Evolutionary conservation across 495 filamentous ascomycete genomes (phyloP), one percentile per base, ranked within the genome.

Genomic region (Xylaria longipes): DNA sequence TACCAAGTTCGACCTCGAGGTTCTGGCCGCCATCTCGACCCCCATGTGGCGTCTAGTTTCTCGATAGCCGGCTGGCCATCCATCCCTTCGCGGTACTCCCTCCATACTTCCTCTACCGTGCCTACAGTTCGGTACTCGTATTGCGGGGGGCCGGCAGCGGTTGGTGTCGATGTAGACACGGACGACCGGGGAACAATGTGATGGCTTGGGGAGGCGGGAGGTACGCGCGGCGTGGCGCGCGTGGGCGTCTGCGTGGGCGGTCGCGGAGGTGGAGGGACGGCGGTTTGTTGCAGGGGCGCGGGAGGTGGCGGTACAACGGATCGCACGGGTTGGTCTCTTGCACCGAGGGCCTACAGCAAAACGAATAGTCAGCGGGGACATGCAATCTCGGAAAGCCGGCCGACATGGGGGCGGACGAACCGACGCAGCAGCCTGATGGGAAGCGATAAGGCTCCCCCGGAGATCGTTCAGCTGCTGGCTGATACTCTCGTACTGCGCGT

Each of bases 1-100:
- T 80, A 80, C 78, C 78, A 80, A 27, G 78, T 80, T 57, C 78
- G 76, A 57, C 78, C 77, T 12, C 76, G 77, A 15, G 78, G 77
- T 60, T 80, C 78, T 20, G 77, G 77, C 29, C 78, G 77, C 78
- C 78, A 80, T 37, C 77, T 73, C 54, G 78, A 77, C 14, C 77
- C 77, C 75, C 75, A 80, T n/a, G 71, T 71, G 33, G 77, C 75
- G 27, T 80, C 78, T 15, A 80, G 29, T 17, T 74, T 73, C 69
- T 80, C 78, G 41, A 80, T 77, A 6, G 78, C 77, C 63, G 75
- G 77, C 54, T 80, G 78, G 5, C 77, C 78, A 54, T 77, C 77
- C 71, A 75, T 74, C 9, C 78, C 78, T 52, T 80, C 75, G 14
- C 78, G 78, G 25, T 80, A 80, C 56, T 80, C 78, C 50, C 65